Evolutionary conservation across 2,329 filamentous ascomycete genomes (phyloP).

Genomic region (Sordariomycetes sp.): DNA sequence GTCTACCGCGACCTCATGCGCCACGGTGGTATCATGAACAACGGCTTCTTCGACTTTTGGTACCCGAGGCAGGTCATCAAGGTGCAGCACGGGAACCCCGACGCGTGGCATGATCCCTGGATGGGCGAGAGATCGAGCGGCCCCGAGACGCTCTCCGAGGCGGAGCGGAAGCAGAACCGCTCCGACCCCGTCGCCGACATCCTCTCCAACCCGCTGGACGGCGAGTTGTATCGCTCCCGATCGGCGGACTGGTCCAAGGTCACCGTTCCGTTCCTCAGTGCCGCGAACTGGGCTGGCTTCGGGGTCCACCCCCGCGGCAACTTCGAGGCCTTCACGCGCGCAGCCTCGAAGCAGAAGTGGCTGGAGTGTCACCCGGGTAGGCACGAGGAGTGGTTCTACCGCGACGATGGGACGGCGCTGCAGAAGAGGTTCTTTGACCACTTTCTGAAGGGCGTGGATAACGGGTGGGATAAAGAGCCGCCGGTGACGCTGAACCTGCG

Average conservation of each 20-base stretch:
- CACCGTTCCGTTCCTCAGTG: constrained; percentile 50
- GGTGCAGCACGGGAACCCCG: neutral
- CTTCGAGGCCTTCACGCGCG: constrained; percentile 48
- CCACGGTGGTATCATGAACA: constrained; percentile 47
- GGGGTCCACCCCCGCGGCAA: constrained; percentile 56
- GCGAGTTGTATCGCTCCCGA: constrained; percentile 24
- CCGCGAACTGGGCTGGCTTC: constrained; percentile 62
- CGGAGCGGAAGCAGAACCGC: constrained; percentile 29
- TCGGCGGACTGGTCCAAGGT: constrained; percentile 57
- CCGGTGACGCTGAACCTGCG: constrained; percentile 47
- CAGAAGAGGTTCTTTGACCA: constrained; percentile 57
- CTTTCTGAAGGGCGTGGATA: constrained; percentile 55
- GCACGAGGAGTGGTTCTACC: constrained; percentile 63
- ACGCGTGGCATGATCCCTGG: constrained; percentile 34
- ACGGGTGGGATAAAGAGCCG: constrained; percentile 47
- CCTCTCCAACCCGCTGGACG: constrained; percentile 31
- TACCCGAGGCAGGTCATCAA: constrained; percentile 29
- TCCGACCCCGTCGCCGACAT: constrained; percentile 29
- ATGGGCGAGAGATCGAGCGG: constrained; percentile 12
- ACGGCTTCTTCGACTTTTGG: constrained; percentile 49
- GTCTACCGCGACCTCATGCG: constrained; percentile 43
- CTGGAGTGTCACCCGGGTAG: constrained; percentile 56
- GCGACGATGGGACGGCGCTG: constrained; percentile 52
- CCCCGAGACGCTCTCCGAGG: constrained; percentile 23
- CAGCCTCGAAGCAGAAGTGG: constrained; percentile 55